These are phyloP conservation scores for Santalum album DNA, from an alignment of 164 flowering plant species.

Conservation along the genomic window DNA sequence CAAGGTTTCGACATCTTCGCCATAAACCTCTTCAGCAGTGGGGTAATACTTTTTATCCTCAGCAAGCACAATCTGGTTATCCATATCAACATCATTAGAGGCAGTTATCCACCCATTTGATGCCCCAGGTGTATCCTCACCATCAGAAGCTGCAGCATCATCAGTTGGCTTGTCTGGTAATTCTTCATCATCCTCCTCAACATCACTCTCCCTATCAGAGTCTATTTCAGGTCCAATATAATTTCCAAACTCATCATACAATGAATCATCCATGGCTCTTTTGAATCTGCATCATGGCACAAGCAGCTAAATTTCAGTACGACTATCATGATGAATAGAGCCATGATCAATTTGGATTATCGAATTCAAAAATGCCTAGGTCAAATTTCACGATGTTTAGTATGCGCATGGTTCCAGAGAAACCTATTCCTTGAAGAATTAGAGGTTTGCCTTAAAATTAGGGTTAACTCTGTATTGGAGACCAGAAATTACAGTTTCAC, in stretches of 20 bases:
- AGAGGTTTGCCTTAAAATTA: no score
- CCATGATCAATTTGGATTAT: no score
- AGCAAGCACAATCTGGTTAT: slow-evolving; percentile 86
- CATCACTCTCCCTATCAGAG: slow-evolving; percentile 78
- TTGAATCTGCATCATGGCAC: background rate
- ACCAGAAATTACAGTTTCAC: no score
- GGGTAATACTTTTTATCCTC: slow-evolving; percentile 97
- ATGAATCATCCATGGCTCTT: slow-evolving; percentile 70
- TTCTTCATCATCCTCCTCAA: slow-evolving; percentile 57
- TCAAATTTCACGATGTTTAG: no score
- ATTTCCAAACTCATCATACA: slow-evolving; percentile 98
- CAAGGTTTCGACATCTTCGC: slow-evolving; percentile 92
- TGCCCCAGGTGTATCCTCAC: slow-evolving; percentile 35
- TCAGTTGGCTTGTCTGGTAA: slow-evolving; percentile 33
- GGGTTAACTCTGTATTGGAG: no score
- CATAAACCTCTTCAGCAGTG: slow-evolving; percentile 94
- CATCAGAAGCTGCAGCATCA: slow-evolving; percentile 39
- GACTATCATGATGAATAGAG: no score
- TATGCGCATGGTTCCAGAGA: no score
- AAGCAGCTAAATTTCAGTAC: no score
- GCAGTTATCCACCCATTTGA: slow-evolving; percentile 82
- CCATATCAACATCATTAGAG: slow-evolving; percentile 75
- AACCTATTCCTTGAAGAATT: no score
- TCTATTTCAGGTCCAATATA: slow-evolving; percentile 97
- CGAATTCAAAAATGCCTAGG: no score